phyloP scores from a whole-genome alignment of 495 filamentous ascomycete genomes.

The Hypomontagnella monticulosa region DNA sequence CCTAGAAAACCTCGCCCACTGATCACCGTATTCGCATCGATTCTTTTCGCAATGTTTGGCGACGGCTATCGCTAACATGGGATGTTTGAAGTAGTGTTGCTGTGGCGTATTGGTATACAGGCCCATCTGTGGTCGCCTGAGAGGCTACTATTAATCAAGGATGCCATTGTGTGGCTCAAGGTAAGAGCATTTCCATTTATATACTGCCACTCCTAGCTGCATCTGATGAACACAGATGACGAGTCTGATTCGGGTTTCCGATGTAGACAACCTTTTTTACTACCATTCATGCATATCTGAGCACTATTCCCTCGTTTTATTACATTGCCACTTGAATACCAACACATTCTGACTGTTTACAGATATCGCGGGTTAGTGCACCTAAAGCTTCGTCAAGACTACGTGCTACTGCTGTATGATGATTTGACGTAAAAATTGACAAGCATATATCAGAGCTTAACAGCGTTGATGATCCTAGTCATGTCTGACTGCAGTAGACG shows the following conservation, averaged over 20 bases:
- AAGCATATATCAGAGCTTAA: constrained; percentile 89
- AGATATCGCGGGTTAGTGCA: constrained; percentile 18
- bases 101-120: too few relatives aligned
- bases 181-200: constrained; percentile 29
- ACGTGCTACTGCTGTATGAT: constrained; percentile 61
- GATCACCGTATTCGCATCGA: constrained; percentile 59
- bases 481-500: constrained; percentile 53
- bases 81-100: constrained; percentile 1
- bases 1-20: constrained; percentile 99
- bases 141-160: background rate
- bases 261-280: constrained; percentile 75
- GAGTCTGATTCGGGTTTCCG: constrained; percentile 86
- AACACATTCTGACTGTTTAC: constrained; percentile 17
- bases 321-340: background rate
- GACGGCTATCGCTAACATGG: constrained; percentile 16
- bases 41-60: background rate
- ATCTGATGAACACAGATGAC: constrained; percentile 84
- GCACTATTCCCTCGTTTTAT: background rate
- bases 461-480: constrained; percentile 69
- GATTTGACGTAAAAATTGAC: constrained; percentile 73
- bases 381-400: constrained; percentile 3
- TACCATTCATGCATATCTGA: constrained; percentile 88
- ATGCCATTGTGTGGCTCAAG: background rate
- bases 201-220: constrained; percentile 21
- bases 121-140: too few relatives aligned